phyloP scores from a whole-genome alignment of 306 rosid genomes.

The Vachellia pachyceras region DNA sequence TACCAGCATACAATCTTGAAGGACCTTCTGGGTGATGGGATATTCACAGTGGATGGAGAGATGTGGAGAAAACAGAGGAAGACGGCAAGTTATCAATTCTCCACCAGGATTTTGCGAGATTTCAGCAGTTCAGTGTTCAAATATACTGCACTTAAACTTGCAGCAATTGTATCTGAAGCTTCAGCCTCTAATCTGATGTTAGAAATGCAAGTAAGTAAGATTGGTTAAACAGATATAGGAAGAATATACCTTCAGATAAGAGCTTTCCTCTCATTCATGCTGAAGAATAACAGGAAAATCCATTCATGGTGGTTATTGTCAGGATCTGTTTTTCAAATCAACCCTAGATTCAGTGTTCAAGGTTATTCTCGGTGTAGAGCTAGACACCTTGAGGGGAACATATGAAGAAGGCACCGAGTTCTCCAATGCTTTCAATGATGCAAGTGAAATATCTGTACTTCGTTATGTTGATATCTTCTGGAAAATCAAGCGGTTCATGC shows the following conservation, averaged over 20 bases:
- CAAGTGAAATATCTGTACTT: conserved; percentile 4
- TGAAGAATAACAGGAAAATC: not conserved
- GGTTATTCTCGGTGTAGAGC: conserved; percentile 23
- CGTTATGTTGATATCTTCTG: conserved; percentile 56
- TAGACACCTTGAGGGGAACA: conserved; percentile 23
- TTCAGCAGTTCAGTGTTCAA: conserved; percentile 50
- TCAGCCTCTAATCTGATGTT: conserved; percentile 38
- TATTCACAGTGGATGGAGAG: conserved; percentile 71
- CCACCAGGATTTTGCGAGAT: conserved; percentile 56
- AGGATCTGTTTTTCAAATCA: conserved; percentile 37
- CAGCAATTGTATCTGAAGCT: conserved; percentile 39
- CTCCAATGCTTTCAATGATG: conserved; percentile 28
- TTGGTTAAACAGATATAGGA: not conserved
- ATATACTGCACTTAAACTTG: conserved; percentile 50
- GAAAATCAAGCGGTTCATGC: conserved; percentile 47
- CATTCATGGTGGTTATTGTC: conserved; percentile 19
- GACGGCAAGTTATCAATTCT: conserved; percentile 65
- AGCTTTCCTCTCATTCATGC: not conserved
- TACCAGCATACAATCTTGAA: conserved; percentile 49
- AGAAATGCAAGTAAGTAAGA: conserved; percentile 53
- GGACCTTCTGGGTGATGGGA: conserved; percentile 76
- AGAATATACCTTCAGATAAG: not conserved
- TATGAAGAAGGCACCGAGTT: conserved; percentile 31
- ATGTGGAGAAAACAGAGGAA: conserved; percentile 72
- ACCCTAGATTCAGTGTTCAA: conserved; percentile 32